Base-by-base conservation (phyloP, 2,329 filamentous ascomycete genomes). In the Fusarium brachygibbosum region DNA sequence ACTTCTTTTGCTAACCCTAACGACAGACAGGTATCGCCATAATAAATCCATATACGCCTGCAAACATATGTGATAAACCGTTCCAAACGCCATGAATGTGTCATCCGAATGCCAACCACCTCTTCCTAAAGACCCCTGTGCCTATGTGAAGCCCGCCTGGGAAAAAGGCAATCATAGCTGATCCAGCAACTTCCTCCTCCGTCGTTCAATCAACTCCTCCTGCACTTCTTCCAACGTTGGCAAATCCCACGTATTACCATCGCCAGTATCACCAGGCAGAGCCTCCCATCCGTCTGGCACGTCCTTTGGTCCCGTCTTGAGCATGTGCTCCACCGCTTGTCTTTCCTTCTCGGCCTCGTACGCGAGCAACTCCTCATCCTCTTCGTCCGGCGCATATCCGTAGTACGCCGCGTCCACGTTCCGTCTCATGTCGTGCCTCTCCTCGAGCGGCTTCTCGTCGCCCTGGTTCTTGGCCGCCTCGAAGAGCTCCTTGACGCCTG, bases 401-500 rank as follows among this genome's bases (percentile, higher is more conserved):
- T 98, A 99, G 80, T 99, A 99, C 32, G 90, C 91, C 14, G 96
- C 96, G 80, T 99, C 93, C 11, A 99, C 94, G 72, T 90, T 88
- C 80, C 88, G 90, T 64, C 90, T 82, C 72, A 94, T 77, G 73
- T 93, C 92, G 51, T 89, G 88, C 72, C 91, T 85, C 64, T 87
- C 86, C 75, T 93, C 91, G 11, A 88, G 80, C 4, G 89, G 87
- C 75, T 90, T 90, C 63, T 90, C 86, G 5, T 84, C 84, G 68
- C 86, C 83, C 63, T 85, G 83, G 63, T 84, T 86, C 68, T 84
- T 83, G 1, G 93, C 91, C 1, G 92, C 91, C 75, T 97, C 94
- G 76, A 98, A 97, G 78, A 99, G 84, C 83, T 99, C 96, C 80
- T 98, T 98, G 8, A 99, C 96, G 51, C 96, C 96, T 0, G 96